Base-by-base conservation (phyloP, 2,329 filamentous ascomycete species). In the Parastagonospora avenae region DNA sequence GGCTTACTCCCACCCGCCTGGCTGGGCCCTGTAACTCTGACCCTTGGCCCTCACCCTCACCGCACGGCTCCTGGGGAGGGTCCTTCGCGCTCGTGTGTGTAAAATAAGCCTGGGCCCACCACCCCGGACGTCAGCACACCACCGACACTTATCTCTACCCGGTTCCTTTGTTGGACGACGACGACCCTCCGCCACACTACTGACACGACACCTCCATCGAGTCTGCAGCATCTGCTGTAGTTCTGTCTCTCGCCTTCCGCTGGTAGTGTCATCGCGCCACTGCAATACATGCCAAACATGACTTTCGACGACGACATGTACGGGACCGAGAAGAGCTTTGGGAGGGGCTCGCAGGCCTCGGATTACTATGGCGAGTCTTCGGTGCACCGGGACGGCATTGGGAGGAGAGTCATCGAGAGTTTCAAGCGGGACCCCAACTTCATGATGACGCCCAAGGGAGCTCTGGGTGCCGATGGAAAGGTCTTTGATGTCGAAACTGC, bases 401-500 rank as follows among this genome's bases (percentile, higher is more conserved):
- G 66, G 16, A 59, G 67, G 46, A 61, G 85, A 83, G 55, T 75
- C 16, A 52, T 75, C 46, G 72, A 75, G 57, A 74, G 72, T 56
- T 75, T 75, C 65, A 70, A 70, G 54, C 52, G 72, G 32, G 71
- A 74, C 45, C 72, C 71, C 8, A 74, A 70, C 42, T 64, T 64
- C 41, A 82, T 73, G 48, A 75, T 79, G 40, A 80, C 77, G 32
- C 78, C 78, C 4, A 74, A 76, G 55, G 76, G 75, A 19, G 68
- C 70, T 24, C 65, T 80, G 12, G 79, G 79, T 45, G 79, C 78
- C 6, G 80, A 84, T 73, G 81, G 81, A 46, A 78, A 79, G 53
- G 77, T 79, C 11, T 86, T 83, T 67, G 80, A 90, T 67, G 76
- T 91, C 59, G 87, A 92, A 67, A 71, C 71, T 46, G 84, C 84